Conservation (phyloP, 2,329 filamentous ascomycete species). For the Hymenoscyphus salicellus region DNA sequence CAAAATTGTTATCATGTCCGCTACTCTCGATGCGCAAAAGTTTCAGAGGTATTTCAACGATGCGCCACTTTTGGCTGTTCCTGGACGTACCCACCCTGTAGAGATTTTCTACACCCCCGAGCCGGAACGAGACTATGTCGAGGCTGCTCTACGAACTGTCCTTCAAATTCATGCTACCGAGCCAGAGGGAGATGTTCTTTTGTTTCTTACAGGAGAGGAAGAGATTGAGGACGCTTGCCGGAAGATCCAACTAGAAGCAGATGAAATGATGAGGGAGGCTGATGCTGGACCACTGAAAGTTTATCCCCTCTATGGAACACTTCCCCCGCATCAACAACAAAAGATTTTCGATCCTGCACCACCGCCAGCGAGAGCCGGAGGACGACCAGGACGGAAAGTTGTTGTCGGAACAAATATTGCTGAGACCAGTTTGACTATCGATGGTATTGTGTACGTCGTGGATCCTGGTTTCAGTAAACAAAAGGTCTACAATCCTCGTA, state of each 20-base stretch:
- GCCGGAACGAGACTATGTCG: conserved; percentile 93
- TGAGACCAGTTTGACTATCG: conserved; percentile 94
- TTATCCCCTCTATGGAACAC: conserved; percentile 89
- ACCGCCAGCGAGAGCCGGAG: conserved; percentile 66
- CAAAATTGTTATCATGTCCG: conserved; percentile 99
- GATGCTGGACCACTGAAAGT: conserved; percentile 86
- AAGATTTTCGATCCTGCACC: conserved; percentile 92
- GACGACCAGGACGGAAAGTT: conserved; percentile 85
- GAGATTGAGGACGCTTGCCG: conserved; percentile 96
- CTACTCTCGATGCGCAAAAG: conserved; percentile 94
- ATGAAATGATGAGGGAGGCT: conserved; percentile 87
- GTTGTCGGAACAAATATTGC: conserved; percentile 98
- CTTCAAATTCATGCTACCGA: conserved; percentile 95
- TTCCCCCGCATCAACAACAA: conserved; percentile 91
- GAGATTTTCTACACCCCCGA: conserved; percentile 99
- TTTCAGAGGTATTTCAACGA: conserved; percentile 97
- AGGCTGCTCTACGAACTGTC: conserved; percentile 90
- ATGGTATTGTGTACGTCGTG: conserved; percentile 99
- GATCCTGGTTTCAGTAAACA: conserved; percentile 99
- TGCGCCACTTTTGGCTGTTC: conserved; percentile 88
- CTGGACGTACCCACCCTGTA: conserved; percentile 91
- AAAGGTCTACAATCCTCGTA: conserved; percentile 97
- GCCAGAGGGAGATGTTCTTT: conserved; percentile 83
- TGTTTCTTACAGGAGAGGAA: conserved; percentile 96
- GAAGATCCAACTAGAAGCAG: conserved; percentile 85